Conservation (phyloP, 148 eudicot genomes). For the Pharnaceum exiguum region DNA sequence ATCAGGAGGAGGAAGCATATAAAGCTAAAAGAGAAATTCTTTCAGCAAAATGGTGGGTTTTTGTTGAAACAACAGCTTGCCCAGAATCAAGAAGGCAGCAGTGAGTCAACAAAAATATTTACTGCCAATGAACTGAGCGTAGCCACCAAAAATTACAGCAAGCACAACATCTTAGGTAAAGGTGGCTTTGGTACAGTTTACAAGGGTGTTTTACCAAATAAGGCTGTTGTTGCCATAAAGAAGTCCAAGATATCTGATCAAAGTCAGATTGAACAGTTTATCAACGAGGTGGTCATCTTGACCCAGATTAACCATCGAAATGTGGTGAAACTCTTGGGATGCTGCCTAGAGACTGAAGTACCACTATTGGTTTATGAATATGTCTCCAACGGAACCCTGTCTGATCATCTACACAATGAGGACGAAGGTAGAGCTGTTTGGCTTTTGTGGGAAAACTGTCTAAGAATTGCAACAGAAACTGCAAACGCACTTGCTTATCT, state of each 20-base stretch:
- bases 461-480: conserved; percentile 20
- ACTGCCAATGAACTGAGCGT: conserved; percentile 2
- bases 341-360: conserved; percentile 26
- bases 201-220: conserved; percentile 17
- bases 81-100: not conserved
- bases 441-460: conserved; percentile 16
- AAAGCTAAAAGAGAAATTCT: conserved; percentile 13
- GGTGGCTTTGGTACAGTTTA: conserved; percentile 27
- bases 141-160: conserved; percentile 20
- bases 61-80: conserved; percentile 11
- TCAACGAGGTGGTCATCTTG: conserved; percentile 24
- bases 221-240: conserved; percentile 16
- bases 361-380: conserved; percentile 24
- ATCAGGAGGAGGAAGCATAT: conserved; percentile 10
- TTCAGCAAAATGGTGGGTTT: conserved; percentile 15
- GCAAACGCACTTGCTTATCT: conserved; percentile 24
- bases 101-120: conserved; percentile 9
- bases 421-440: not conserved
- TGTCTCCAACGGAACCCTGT: conserved; percentile 20
- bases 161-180: conserved; percentile 14
- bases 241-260: conserved; percentile 13
- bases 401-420: conserved; percentile 7
- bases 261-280: conserved; percentile 18
- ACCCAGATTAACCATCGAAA: conserved; percentile 22
- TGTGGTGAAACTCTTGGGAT: conserved; percentile 21